Evolutionary conservation across 2,329 filamentous ascomycete species (phyloP).

Genomic region (Trichoderma atrobrunneum): DNA sequence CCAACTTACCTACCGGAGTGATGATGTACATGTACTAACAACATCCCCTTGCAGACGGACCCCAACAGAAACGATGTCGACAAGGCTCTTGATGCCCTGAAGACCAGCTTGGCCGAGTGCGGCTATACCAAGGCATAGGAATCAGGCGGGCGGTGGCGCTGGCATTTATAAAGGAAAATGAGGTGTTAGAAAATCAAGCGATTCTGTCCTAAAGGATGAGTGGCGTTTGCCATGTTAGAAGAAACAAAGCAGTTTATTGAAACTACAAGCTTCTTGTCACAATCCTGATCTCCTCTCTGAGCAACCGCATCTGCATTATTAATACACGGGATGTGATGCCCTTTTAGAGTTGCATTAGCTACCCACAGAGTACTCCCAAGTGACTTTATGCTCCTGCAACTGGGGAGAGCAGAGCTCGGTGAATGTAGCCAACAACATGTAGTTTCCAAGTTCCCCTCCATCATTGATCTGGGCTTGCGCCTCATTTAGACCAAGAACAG

Average conservation of each 20-base stretch:
- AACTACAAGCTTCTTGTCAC: neutral
- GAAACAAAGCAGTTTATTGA: neutral
- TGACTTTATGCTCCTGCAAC: neutral
- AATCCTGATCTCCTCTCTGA: neutral
- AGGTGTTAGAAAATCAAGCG: neutral
- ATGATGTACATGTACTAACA: neutral
- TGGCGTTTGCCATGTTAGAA: neutral
- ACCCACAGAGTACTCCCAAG: neutral
- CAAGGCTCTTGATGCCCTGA: conserved; percentile 74
- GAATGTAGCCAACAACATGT: neutral
- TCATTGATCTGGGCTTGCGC: neutral
- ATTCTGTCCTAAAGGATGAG: neutral
- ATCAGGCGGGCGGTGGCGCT: conserved; percentile 12
- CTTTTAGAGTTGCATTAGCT: neutral
- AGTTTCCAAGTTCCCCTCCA: neutral
- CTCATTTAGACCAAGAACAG: neutral
- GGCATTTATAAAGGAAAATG: neutral
- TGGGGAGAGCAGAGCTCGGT: neutral
- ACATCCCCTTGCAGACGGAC: conserved; percentile 57
- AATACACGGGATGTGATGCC: neutral
- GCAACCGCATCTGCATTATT: neutral
- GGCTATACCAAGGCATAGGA: conserved; percentile 52
- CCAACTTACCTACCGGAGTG: neutral
- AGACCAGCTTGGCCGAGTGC: conserved; percentile 70
- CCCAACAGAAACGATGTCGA: conserved; percentile 77